A percentile compares a stretch with the other conserved stretches of the same genome.
phyloP scores from a whole-genome alignment of 495 filamentous ascomycete species.

The Penicillium ochrochloron region DNA sequence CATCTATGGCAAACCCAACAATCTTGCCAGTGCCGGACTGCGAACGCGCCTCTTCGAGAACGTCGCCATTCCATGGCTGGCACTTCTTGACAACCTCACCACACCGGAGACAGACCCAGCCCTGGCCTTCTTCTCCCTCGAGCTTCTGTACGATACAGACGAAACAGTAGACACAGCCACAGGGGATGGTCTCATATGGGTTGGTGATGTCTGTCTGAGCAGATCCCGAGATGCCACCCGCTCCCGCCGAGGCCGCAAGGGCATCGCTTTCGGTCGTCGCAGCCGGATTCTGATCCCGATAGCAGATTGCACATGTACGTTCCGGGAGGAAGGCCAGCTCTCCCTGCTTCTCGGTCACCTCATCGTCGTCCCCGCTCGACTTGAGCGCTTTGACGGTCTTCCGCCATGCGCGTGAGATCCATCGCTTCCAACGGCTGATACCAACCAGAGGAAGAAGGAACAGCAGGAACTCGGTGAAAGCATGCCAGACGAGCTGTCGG shows the following conservation, averaged over 20 bases:
- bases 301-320: slow-evolving; percentile 97
- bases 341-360: slow-evolving; percentile 58
- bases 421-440: slow-evolving; percentile 88
- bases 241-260: slow-evolving; percentile 62
- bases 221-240: slow-evolving; percentile 78
- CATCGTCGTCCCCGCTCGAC: slow-evolving; percentile 52
- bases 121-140: slow-evolving; percentile 92
- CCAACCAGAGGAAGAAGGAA: slow-evolving; percentile 94
- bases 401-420: slow-evolving; percentile 82
- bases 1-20: slow-evolving; percentile 71
- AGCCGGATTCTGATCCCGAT: slow-evolving; percentile 82
- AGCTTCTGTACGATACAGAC: slow-evolving; percentile 92
- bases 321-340: slow-evolving; percentile 88
- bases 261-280: slow-evolving; percentile 70
- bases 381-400: slow-evolving; percentile 69
- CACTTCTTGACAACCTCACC: slow-evolving; percentile 86
- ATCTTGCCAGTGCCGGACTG: slow-evolving; percentile 60
- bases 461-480: slow-evolving; percentile 96
- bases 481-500: slow-evolving; percentile 97
- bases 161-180: slow-evolving; percentile 94
- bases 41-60: slow-evolving; percentile 61
- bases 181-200: slow-evolving; percentile 90
- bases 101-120: slow-evolving; percentile 93
- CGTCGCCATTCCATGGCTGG: slow-evolving; percentile 90
- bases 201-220: slow-evolving; percentile 95